These are phyloP conservation scores for Fusarium musae DNA, from an alignment of 2,329 filamentous ascomycete genomes.

Conservation along the genomic window DNA sequence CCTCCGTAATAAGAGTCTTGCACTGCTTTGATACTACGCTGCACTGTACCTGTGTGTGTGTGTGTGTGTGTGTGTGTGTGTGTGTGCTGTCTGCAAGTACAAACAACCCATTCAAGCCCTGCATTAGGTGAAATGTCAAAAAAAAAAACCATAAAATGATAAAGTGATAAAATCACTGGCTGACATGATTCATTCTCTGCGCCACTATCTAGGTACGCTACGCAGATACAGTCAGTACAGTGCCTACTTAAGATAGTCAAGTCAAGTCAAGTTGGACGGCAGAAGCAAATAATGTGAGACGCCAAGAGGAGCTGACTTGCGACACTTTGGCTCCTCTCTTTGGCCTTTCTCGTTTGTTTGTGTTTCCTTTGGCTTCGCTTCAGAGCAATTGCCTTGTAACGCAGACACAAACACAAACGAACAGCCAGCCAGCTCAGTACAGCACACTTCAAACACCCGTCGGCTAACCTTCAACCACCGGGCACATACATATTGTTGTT, in stretches of 20 bases:
- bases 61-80: constrained; percentile 7
- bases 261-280: neutral
- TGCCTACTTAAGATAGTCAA: neutral
- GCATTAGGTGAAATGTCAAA: constrained; percentile 12
- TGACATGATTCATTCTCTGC: neutral
- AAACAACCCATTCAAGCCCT: constrained; percentile 12
- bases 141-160: neutral
- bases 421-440: constrained; percentile 4
- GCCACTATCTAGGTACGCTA: neutral
- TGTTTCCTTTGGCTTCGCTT: constrained; percentile 9
- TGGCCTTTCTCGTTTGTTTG: neutral
- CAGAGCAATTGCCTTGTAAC: constrained; percentile 20
- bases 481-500: neutral
- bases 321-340: constrained; percentile 2
- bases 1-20: neutral
- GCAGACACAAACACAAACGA: constrained; percentile 33
- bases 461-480: neutral
- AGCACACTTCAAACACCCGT: constrained; percentile 11
- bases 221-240: neutral
- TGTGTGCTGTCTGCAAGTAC: constrained; percentile 14
- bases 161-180: neutral
- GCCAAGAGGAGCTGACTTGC: constrained; percentile 29
- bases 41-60: neutral
- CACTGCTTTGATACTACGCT: neutral
- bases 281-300: constrained; percentile 17